Percentiles rank a stretch among this genome's conserved stretches.
Conservation (phyloP, 2,329 filamentous ascomycete genomes). For the Penicillium hesseltinei region DNA sequence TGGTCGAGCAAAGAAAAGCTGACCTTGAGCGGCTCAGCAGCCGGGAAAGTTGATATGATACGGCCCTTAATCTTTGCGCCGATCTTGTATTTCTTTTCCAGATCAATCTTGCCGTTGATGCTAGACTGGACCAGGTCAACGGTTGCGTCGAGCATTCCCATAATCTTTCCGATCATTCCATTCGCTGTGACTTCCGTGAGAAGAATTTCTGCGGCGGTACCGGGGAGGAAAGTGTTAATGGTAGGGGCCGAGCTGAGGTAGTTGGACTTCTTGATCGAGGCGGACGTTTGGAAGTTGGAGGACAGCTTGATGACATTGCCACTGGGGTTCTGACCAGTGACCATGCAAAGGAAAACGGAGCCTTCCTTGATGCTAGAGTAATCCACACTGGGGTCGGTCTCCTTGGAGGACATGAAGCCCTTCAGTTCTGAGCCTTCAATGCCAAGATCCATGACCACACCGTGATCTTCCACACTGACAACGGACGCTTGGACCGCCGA, state of each 20-base stretch:
- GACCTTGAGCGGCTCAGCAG: constrained; percentile 74
- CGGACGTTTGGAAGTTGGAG: constrained; percentile 67
- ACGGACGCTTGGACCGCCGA: constrained; percentile 83
- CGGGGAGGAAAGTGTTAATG: constrained; percentile 85
- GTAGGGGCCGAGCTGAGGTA: constrained; percentile 74
- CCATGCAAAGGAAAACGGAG: constrained; percentile 77
- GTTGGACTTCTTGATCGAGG: constrained; percentile 63
- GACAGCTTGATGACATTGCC: constrained; percentile 86
- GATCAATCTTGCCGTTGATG: constrained; percentile 65
- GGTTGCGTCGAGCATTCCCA: constrained; percentile 87
- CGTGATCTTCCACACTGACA: constrained; percentile 90
- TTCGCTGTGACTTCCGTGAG: constrained; percentile 70
- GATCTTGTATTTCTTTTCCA: constrained; percentile 76
- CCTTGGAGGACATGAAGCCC: constrained; percentile 82
- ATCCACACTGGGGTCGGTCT: constrained; percentile 66
- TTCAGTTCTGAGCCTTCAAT: constrained; percentile 65
- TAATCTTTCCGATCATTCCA: constrained; percentile 84
- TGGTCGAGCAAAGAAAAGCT: constrained; percentile 89
- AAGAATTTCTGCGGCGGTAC: constrained; percentile 82
- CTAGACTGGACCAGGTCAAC: constrained; percentile 90
- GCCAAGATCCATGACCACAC: constrained; percentile 88
- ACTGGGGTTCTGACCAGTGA: constrained; percentile 70
- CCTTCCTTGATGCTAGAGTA: constrained; percentile 74
- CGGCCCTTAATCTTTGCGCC: constrained; percentile 82
- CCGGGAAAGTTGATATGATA: constrained; percentile 83